phyloP scores from a whole-genome alignment of 1,139 yeast species.

The Magnusiomyces clavatus region DNA sequence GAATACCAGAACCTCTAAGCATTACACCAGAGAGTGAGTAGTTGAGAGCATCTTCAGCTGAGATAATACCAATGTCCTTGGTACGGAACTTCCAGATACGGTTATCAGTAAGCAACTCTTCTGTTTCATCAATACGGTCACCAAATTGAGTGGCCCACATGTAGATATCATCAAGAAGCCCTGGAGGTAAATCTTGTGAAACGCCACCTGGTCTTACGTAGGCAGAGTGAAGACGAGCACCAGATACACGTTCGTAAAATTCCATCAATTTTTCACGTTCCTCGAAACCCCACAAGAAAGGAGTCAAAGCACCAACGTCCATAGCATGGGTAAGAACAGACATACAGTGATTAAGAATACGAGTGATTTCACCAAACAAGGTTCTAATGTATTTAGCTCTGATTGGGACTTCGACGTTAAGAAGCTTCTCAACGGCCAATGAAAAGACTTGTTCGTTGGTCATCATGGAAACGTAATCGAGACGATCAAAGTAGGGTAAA shows the following conservation, averaged over 20 bases:
- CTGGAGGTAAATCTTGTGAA: conserved; percentile 79
- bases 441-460: conserved; percentile 84
- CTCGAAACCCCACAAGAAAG: conserved; percentile 92
- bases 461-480: conserved; percentile 90
- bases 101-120: conserved; percentile 82
- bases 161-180: conserved; percentile 80
- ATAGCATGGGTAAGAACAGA: conserved; percentile 81
- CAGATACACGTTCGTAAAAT: conserved; percentile 84
- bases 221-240: conserved; percentile 85
- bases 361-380: conserved; percentile 79
- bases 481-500: conserved; percentile 79
- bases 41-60: conserved; percentile 83
- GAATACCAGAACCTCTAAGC: conserved; percentile 88
- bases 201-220: conserved; percentile 93
- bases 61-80: conserved; percentile 66
- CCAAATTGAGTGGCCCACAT: conserved; percentile 98
- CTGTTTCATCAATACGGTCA: conserved; percentile 85
- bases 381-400: conserved; percentile 83
- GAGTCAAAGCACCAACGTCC: conserved; percentile 94
- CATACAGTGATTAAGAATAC: conserved; percentile 81
- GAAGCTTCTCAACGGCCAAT: conserved; percentile 76
- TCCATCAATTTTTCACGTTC: conserved; percentile 93
- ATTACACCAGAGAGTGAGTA: conserved; percentile 79
- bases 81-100: conserved; percentile 93
- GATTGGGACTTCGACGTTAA: conserved; percentile 77